phyloP scores from a whole-genome alignment of 495 filamentous ascomycete genomes.

The Wilcoxina mikolae region DNA sequence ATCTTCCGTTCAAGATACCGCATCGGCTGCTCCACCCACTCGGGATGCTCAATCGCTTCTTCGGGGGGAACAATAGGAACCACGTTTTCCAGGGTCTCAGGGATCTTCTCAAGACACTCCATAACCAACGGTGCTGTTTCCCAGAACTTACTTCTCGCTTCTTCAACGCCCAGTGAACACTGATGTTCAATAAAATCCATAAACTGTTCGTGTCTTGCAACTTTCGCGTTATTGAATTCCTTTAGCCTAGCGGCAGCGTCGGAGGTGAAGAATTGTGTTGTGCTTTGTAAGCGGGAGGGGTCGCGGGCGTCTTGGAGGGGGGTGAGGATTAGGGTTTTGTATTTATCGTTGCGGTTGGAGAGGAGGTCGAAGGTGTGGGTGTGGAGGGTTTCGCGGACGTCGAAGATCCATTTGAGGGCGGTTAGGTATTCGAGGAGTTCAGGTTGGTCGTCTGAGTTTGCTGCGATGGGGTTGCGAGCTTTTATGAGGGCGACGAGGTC shows the following conservation, averaged over 20 bases:
- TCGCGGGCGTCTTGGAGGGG: slow-evolving; percentile 61
- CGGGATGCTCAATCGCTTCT: slow-evolving; percentile 76
- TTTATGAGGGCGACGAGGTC: slow-evolving; percentile 21
- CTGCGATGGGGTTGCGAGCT: background rate
- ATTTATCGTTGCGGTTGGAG: slow-evolving; percentile 67
- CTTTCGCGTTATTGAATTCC: slow-evolving; percentile 48
- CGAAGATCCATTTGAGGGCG: slow-evolving; percentile 92
- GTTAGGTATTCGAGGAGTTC: slow-evolving; percentile 90
- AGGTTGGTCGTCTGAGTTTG: slow-evolving; percentile 4
- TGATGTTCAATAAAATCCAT: slow-evolving; percentile 68
- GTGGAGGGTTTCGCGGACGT: slow-evolving; percentile 75
- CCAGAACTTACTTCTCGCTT: slow-evolving; percentile 88
- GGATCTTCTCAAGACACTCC: slow-evolving; percentile 62
- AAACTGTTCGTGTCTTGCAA: slow-evolving; percentile 63
- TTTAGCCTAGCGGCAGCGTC: slow-evolving; percentile 56
- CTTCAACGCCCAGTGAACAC: slow-evolving; percentile 72
- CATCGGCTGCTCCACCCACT: slow-evolving; percentile 60
- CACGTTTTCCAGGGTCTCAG: slow-evolving; percentile 31
- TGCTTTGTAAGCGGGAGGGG: slow-evolving; percentile 58
- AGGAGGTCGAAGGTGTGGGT: slow-evolving; percentile 70
- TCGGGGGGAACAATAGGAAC: slow-evolving; percentile 42
- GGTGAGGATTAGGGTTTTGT: slow-evolving; percentile 61
- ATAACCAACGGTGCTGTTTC: slow-evolving; percentile 80
- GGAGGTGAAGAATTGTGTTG: slow-evolving; percentile 62
- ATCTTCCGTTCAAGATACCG: slow-evolving; percentile 80